A percentile compares a stretch with the other conserved stretches of the same genome.
phyloP scores from a whole-genome alignment of 768 basidiomycete species.

The Trametes maxima region DNA sequence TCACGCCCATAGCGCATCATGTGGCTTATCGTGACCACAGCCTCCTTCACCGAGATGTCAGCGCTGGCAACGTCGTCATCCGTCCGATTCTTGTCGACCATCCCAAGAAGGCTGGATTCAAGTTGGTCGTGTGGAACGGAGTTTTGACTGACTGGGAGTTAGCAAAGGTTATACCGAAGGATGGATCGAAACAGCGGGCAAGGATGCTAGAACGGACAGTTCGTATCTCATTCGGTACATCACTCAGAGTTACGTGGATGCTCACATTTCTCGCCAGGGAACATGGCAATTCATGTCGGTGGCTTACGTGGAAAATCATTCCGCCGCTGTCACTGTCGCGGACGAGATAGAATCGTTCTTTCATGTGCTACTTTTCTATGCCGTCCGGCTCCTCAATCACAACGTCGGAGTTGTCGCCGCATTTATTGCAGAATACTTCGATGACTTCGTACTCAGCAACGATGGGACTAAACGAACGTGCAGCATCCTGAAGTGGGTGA shows the following conservation, averaged over 20 bases:
- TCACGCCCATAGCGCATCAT: neutral
- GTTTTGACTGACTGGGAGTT: constrained; percentile 10
- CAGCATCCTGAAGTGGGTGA: no score
- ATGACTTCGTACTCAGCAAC: neutral
- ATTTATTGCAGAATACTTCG: neutral
- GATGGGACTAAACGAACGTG: no score
- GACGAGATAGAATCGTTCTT: constrained; percentile 4
- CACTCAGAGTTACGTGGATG: no score
- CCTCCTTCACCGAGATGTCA: constrained; percentile 7
- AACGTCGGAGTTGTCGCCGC: neutral
- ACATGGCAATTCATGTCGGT: constrained; percentile 12
- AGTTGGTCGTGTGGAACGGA: neutral
- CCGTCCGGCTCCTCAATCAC: neutral
- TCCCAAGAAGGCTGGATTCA: neutral
- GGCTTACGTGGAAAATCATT: neutral
- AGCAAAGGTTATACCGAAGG: neutral
- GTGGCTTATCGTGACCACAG: neutral
- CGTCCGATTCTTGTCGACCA: neutral
- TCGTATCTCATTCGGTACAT: neutral
- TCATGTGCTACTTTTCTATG: neutral
- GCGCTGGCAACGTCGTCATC: constrained; percentile 5
- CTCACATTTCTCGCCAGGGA: no score
- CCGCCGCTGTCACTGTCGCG: neutral
- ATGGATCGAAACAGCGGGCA: neutral
- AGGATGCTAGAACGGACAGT: constrained; percentile 2